Conservation (phyloP, 2,329 filamentous ascomycete species). For the Epichloe glyceriae region DNA sequence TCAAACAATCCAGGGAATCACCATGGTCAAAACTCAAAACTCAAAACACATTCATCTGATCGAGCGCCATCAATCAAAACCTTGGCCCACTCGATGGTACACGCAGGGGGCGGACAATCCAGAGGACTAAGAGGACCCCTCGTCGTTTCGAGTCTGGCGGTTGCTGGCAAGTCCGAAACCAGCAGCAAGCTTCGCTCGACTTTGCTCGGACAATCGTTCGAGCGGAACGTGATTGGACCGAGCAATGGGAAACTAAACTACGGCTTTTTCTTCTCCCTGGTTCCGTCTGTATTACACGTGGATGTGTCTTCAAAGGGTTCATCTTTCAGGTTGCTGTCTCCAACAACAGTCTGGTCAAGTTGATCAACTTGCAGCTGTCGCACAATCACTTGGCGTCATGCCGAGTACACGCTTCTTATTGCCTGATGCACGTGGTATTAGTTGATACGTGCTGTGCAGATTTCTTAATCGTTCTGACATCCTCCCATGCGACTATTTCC, state of each 20-base stretch:
- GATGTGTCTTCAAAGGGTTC: no score
- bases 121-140: background rate
- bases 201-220: no score
- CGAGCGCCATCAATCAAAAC: background rate
- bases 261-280: no score
- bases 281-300: no score
- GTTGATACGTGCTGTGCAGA: no score
- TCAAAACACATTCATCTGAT: background rate
- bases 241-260: no score
- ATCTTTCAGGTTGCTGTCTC: background rate
- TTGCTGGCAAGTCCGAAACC: background rate
- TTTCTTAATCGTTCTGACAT: no score
- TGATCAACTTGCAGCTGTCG: background rate
- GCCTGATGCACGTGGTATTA: no score
- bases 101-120: background rate
- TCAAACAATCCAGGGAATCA: background rate
- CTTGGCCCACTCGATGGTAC: background rate
- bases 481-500: no score
- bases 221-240: no score
- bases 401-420: no score
- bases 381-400: background rate
- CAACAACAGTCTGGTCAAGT: background rate
- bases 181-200: no score
- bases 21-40: background rate
- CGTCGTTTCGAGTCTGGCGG: background rate